Conservation (phyloP, 768 basidiomycete species). For the Pulveroboletus sp. region DNA sequence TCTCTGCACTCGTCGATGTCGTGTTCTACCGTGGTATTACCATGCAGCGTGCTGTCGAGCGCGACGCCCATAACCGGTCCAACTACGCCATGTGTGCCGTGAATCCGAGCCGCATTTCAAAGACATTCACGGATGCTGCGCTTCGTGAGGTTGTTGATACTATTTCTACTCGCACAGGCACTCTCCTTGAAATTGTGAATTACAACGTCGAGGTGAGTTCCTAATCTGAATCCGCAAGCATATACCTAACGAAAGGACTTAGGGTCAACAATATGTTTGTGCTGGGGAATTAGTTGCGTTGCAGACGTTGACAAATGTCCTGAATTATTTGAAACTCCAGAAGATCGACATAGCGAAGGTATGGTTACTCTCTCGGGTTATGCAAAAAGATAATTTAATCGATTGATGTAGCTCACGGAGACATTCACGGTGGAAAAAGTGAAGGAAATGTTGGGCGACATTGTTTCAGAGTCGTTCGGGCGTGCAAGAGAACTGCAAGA, state of each 20-base stretch:
- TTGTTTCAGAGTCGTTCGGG: slow-evolving; percentile 76
- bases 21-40: slow-evolving; percentile 99
- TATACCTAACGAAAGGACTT: slow-evolving; percentile 11
- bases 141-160: slow-evolving; percentile 96
- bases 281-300: slow-evolving; percentile 93
- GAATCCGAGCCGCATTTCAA: slow-evolving; percentile 92
- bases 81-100: slow-evolving; percentile 99
- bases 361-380: slow-evolving; percentile 1
- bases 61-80: slow-evolving; percentile 86
- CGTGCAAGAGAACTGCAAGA: slow-evolving; percentile 75
- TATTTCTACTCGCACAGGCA: slow-evolving; percentile 70
- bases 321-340: slow-evolving; percentile 94
- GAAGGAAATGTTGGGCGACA: slow-evolving; percentile 92
- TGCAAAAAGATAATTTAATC: background rate
- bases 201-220: slow-evolving; percentile 79
- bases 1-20: slow-evolving; percentile 93
- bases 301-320: slow-evolving; percentile 90
- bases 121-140: slow-evolving; percentile 90
- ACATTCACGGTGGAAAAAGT: slow-evolving; percentile 88
- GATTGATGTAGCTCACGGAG: slow-evolving; percentile 66
- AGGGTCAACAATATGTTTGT: slow-evolving; percentile 99
- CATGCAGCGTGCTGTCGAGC: slow-evolving; percentile 99
- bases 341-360: slow-evolving; percentile 92
- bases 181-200: slow-evolving; percentile 97
- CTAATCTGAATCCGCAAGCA: background rate